Evolutionary conservation across 2,329 filamentous ascomycete genomes (phyloP).

Genomic region (Fusarium sp.): DNA sequence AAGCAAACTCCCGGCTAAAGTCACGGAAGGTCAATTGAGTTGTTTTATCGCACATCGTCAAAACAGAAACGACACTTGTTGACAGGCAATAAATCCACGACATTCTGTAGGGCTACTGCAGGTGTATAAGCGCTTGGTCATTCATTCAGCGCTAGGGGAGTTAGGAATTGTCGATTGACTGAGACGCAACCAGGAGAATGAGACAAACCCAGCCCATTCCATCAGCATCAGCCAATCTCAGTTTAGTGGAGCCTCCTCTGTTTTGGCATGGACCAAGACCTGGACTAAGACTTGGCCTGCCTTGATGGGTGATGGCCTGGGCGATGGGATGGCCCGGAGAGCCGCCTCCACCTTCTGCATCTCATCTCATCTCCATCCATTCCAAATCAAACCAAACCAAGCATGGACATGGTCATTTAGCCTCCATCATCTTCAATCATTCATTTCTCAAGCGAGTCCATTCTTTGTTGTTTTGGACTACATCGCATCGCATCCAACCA

Average conservation of each 20-base stretch:
- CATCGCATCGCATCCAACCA: background rate
- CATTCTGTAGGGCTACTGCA: conserved; percentile 4
- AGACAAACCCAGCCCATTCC: conserved; percentile 22
- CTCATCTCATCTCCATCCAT: conserved; percentile 9
- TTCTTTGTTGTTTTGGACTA: conserved; percentile 17
- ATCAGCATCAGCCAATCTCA: conserved; percentile 10
- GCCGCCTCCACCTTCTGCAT: conserved; percentile 30
- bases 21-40: background rate
- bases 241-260: conserved; percentile 13
- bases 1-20: background rate
- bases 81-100: background rate
- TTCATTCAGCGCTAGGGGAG: background rate
- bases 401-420: conserved; percentile 8
- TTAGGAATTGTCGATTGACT: conserved; percentile 7
- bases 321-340: background rate
- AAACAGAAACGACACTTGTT: background rate
- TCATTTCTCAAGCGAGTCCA: background rate
- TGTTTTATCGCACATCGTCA: background rate
- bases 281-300: background rate
- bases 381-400: background rate
- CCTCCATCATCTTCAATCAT: conserved; percentile 28
- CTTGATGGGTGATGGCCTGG: conserved; percentile 2
- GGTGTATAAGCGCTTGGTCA: conserved; percentile 12
- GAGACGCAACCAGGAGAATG: conserved; percentile 1
- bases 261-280: conserved; percentile 8